Percentiles rank a stretch among this genome's conserved stretches.
Evolutionary conservation across 345 rosid genomes (phyloP).

Genomic region (Populus euphratica): DNA sequence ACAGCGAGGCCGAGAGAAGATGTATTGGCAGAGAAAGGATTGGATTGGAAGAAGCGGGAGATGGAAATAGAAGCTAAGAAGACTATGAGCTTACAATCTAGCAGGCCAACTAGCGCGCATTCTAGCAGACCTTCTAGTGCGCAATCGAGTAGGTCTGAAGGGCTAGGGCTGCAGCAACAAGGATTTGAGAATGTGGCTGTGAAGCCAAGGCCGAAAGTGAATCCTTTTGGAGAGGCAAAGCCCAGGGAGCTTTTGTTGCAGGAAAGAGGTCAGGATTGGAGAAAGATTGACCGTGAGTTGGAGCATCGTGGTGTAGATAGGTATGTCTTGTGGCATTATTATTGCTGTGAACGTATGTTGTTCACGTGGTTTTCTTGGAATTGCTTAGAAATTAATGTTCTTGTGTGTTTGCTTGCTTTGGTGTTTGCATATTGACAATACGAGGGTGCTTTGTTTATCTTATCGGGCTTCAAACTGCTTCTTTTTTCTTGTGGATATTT

Average conservation of each 20-base stretch:
- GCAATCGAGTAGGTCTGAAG: constrained; percentile 77
- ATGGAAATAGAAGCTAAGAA: constrained; percentile 73
- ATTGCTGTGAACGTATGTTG: not conserved
- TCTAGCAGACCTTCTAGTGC: constrained; percentile 96
- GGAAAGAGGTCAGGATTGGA: constrained; percentile 90
- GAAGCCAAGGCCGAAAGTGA: constrained; percentile 74
- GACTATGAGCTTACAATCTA: constrained; percentile 30
- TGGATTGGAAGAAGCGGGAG: constrained; percentile 89
- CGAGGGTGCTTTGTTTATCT: not conserved
- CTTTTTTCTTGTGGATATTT: not conserved
- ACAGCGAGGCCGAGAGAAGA: constrained; percentile 91
- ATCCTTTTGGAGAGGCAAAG: constrained; percentile 96
- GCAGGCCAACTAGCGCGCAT: constrained; percentile 83
- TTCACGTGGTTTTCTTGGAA: constrained; percentile 4
- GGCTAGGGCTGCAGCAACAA: constrained; percentile 39
- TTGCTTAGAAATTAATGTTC: not conserved
- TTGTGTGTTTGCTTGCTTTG: not conserved
- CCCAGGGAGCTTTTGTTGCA: constrained; percentile 89
- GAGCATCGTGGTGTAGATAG: constrained; percentile 84
- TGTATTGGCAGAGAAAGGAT: constrained; percentile 86
- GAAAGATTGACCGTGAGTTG: constrained; percentile 79
- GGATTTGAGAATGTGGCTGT: constrained; percentile 48
- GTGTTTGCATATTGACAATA: not conserved
- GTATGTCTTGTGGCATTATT: constrained; percentile 28
- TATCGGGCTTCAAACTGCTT: not conserved